Base-by-base conservation (phyloP, 139 green algal species). In the Zygnema cylindricum region DNA sequence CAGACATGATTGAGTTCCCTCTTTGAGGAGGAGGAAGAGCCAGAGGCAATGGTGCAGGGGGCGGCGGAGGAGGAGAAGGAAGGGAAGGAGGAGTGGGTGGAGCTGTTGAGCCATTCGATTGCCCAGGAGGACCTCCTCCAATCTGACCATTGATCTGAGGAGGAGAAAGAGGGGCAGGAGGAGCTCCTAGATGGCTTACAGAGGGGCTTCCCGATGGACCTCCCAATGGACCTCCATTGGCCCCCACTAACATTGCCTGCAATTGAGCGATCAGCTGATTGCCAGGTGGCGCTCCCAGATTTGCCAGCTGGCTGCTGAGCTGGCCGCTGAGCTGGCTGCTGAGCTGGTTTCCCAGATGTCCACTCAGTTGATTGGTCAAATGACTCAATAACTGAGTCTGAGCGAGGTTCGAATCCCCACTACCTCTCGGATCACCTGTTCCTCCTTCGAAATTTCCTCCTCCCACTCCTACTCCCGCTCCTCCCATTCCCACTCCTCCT, bases 401-500 rank as follows among this genome's bases (percentile, higher is more conserved):
- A n/a, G n/a, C n/a, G n/a, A n/a, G n/a, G n/a, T n/a, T n/a, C n/a
- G n/a, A n/a, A n/a, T n/a, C n/a, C n/a, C n/a, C n/a, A n/a, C n/a
- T n/a, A n/a, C n/a, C n/a, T n/a, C n/a, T n/a, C n/a, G n/a, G n/a
- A n/a, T n/a, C 36, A 7, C 11, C 38, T 79, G 7, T 16, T 42
- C 38, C 71, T 42, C 43, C 38, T 16, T 79, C 71, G 42, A 7
- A 7, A 7, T 79, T 16, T 79, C 3, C 71, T 16, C 43, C 71
- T 79, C 71, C 71, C 71, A 25, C 36, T 42, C 71, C 71, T 42
- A 7, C 71, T 42, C 38, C 38, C 71, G 42, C 71, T 79, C 38
- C 71, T 79, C 38, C 71, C 71, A 38, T 11, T 79, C 71, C 71
- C 71, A 25, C 36, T 79, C 38, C 71, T 42, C 71, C 71, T 42